Base-by-base conservation (phyloP, 139 green algal species). In the Asterochloris sp. region DNA sequence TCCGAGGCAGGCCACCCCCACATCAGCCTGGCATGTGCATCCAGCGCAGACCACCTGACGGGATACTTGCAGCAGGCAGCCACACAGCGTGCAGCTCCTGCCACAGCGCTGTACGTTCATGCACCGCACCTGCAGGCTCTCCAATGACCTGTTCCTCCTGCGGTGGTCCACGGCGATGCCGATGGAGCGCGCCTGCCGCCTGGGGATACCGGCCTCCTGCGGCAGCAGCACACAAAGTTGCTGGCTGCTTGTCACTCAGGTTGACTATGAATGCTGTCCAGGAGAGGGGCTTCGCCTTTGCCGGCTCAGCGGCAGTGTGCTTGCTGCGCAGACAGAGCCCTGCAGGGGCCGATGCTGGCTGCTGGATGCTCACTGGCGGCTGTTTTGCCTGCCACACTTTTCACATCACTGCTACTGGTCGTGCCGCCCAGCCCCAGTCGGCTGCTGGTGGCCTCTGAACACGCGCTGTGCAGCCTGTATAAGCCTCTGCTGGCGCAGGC, bases 131-230 rank as follows among this genome's bases (percentile, higher is more conserved):
- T 98, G 92, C 78, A 99, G 91, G 79, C 89, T 87, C 91, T 99
- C 97, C 84, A 98, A 86, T 66, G 91, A 97, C 68, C 91, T 87
- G 91, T 99, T 99, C 68, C 87, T 89, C 85, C 97, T 92, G 85
- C 97, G 93, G 90, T 98, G 93, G 89, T 99, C 97, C 64, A 99
- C 97, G 27, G 95, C 86, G 80, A 99, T 98, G 83, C 97, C 97
- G 73, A 99, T 97, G 83, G 94, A 98, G 78, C 90, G 90, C 0
- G 97, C 97, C 28, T 98, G 83, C 90, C 96, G 96, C 61, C 78
- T 83, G 74, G 95, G 86, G 83, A 99, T 97, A 87, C 96, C 96
- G 14, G 97, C 97, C 90, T 98, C 97, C 96, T 98, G 89, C 87
- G 74, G 9, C 47, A n/a, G 21, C 12, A 78, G 27, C 15, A 13